Base-by-base conservation (phyloP, 768 basidiomycete species). In the Rhodotorula graminis region DNA sequence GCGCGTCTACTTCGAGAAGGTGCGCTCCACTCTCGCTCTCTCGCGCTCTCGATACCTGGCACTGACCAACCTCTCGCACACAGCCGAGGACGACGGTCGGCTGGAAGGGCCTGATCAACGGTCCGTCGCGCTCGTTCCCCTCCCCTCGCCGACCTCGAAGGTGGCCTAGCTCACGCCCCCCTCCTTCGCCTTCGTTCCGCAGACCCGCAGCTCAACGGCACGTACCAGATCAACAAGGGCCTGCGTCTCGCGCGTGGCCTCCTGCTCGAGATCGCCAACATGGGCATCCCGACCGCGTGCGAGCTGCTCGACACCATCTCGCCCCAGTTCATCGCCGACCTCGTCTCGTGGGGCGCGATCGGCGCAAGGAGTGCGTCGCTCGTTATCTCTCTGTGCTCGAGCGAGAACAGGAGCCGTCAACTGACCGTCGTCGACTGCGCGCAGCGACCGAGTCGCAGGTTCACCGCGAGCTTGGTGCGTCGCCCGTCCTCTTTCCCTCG, bases 101-200 rank as follows among this genome's bases (percentile, higher is more conserved):
- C 40, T 99, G 95, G 95, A 99, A 99, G 81, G 95, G 95, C 50
- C 87, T 98, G 73, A 97, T 98, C 82, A 98, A 97, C 80, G 93
- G 82, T 82, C 19, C 56, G 80, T 52, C 27, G 50, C 63, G 12
- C 44, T 8, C 29, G 2, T 33, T 14, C n/a, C 40, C 52, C 27
- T 27, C 21, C 42, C 6, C 19, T 23, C n/a, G 0, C 5, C 42
- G 2, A 9, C 19, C 1, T 64, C 12, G 14, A 18, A 46, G 14
- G 11, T 3, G 8, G 44, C 44, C 11, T 14, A 12, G 44, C 44
- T 46, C 44, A 46, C 11, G 12, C 6, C 14, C 11, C 18, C 44
- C 44, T 46, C 50, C 47, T 27, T 29, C 21, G 40, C 46, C 47
- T 33, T 10, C 10, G 1, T 3, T 21, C 0, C 29, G 19, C 74